Conservation (phyloP, 192 early-diverging fungal genomes). For the Coemansia brasiliensis region DNA sequence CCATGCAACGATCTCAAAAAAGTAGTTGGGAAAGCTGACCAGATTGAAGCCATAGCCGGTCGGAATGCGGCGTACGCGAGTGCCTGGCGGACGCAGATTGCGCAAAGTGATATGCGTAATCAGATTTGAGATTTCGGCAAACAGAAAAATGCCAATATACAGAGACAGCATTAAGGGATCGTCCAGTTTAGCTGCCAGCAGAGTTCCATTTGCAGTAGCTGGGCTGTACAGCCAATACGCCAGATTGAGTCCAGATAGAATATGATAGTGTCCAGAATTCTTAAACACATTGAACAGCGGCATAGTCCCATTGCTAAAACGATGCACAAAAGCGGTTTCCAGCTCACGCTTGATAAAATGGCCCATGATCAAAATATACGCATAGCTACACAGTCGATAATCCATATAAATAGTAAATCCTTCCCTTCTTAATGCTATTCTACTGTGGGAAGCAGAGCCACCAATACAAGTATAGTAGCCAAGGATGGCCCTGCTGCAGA, state of each 20-base stretch:
- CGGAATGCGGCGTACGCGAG: slow-evolving; percentile 82
- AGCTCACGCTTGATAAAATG: slow-evolving; percentile 93
- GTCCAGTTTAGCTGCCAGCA: slow-evolving; percentile 42
- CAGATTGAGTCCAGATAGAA: slow-evolving; percentile 80
- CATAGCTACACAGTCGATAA: slow-evolving; percentile 51
- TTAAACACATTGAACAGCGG: slow-evolving; percentile 92
- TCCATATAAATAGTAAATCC: background rate
- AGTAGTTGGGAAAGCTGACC: slow-evolving; percentile 92
- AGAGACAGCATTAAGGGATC: slow-evolving; percentile 43
- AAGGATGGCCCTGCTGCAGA: background rate
- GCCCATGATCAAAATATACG: slow-evolving; percentile 67
- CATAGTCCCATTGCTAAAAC: slow-evolving; percentile 94
- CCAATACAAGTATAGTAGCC: background rate
- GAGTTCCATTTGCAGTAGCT: slow-evolving; percentile 58
- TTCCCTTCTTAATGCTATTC: background rate
- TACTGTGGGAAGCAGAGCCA: background rate
- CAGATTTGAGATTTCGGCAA: slow-evolving; percentile 83
- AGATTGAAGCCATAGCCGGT: slow-evolving; percentile 88
- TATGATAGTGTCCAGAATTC: slow-evolving; percentile 93
- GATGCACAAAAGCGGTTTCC: slow-evolving; percentile 91
- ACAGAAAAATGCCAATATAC: slow-evolving; percentile 35
- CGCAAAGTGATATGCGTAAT: slow-evolving; percentile 83
- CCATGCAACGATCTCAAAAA: slow-evolving; percentile 89
- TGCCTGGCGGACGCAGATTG: slow-evolving; percentile 88
- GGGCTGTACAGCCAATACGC: slow-evolving; percentile 90